A percentile compares a stretch with the other conserved stretches of the same genome.
Conservation (phyloP, 2,329 filamentous ascomycete species). For the Chrysoporthe cubensis region DNA sequence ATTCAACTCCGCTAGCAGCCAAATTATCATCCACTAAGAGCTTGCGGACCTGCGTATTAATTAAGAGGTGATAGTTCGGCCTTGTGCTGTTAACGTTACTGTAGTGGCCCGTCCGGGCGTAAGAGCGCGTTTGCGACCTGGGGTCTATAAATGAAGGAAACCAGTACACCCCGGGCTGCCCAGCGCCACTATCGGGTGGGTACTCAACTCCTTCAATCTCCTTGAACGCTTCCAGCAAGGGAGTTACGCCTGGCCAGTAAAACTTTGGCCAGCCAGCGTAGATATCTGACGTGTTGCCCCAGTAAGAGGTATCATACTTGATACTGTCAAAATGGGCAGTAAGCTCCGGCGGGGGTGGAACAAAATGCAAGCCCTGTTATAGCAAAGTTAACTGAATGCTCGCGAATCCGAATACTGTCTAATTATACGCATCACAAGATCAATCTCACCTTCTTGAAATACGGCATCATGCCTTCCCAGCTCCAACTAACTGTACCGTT, state of each 20-base stretch:
- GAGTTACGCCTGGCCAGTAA: conserved; percentile 41
- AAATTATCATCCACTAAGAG: conserved; percentile 32
- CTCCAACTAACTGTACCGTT: conserved; percentile 35
- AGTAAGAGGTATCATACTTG: conserved; percentile 40
- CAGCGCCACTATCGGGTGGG: conserved; percentile 44
- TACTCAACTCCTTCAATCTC: conserved; percentile 46
- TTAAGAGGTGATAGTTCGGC: conserved; percentile 39
- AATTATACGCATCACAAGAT: no score
- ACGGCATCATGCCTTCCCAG: conserved; percentile 39
- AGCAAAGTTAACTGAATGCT: background rate
- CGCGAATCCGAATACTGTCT: background rate
- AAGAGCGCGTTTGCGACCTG: conserved; percentile 40
- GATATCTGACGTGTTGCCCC: conserved; percentile 43
- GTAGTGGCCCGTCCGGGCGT: conserved; percentile 44
- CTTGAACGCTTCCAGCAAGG: conserved; percentile 41
- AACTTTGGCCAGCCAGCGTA: conserved; percentile 44
- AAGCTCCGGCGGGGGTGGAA: conserved; percentile 34
- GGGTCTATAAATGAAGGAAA: conserved; percentile 48
- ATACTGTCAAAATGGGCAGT: conserved; percentile 36
- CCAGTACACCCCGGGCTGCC: conserved; percentile 46
- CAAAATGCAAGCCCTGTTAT: conserved; percentile 29
- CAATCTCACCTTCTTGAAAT: conserved; percentile 39
- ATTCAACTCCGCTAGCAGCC: conserved; percentile 39
- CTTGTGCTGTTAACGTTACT: conserved; percentile 32
- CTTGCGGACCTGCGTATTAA: conserved; percentile 37